phyloP scores from a whole-genome alignment of 352 stramenopile genomes.

The Pythium myriotylum region DNA sequence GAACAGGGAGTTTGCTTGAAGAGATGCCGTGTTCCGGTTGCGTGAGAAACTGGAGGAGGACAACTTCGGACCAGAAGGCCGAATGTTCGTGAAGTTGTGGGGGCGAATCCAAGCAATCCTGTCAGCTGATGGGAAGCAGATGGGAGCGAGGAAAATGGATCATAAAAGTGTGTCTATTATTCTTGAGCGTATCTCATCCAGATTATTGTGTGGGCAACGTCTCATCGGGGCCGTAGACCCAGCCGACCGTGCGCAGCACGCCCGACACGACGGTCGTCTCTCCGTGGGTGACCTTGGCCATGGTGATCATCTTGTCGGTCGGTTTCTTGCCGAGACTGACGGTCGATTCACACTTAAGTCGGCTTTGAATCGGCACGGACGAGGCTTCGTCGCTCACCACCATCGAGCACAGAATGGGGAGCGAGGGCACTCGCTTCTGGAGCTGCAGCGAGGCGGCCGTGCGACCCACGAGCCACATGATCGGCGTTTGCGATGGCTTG shows the following conservation, averaged over 20 bases:
- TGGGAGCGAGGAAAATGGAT: no score
- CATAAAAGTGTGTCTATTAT: no score
- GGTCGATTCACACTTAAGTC: conserved; percentile 18
- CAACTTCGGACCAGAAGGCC: no score
- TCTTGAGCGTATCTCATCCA: no score
- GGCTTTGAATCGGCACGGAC: conserved; percentile 17
- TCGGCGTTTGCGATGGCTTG: conserved; percentile 33
- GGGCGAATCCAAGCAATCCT: no score
- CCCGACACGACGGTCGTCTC: conserved; percentile 29
- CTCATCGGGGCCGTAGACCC: conserved; percentile 25
- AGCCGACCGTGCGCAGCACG: conserved; percentile 57
- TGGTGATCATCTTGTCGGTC: conserved; percentile 19
- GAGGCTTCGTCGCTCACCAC: conserved; percentile 39
- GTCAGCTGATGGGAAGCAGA: no score
- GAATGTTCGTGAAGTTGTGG: no score
- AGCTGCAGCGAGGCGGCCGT: conserved; percentile 44
- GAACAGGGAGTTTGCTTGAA: no score
- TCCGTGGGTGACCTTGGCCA: conserved; percentile 24
- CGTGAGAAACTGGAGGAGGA: no score
- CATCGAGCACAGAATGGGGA: conserved; percentile 63
- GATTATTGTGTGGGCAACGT: no score
- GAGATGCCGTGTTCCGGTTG: no score
- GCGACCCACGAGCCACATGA: conserved; percentile 66
- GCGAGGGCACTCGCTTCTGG: conserved; percentile 44
- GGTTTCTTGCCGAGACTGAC: background rate